These are phyloP conservation scores for Fonsecaea pugnacius DNA, from an alignment of 2,329 filamentous ascomycete species.

Conservation along the genomic window DNA sequence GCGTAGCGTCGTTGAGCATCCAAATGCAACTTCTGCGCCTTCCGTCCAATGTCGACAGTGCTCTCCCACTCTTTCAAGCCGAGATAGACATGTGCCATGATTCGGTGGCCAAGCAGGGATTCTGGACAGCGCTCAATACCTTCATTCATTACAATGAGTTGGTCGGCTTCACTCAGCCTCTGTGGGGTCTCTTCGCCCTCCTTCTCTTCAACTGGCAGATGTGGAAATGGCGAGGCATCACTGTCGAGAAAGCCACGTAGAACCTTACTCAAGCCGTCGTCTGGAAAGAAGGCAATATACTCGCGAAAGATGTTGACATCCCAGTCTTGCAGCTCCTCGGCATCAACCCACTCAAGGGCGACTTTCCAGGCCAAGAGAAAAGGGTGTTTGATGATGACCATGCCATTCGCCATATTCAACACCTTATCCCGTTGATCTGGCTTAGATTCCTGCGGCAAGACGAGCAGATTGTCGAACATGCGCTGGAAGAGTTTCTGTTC, in stretches of 20 bases:
- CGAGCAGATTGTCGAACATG: constrained; percentile 76
- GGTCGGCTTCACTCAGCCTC: constrained; percentile 74
- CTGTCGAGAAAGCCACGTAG: constrained; percentile 82
- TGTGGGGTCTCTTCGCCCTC: constrained; percentile 54
- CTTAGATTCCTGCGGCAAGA: constrained; percentile 71
- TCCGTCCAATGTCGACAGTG: constrained; percentile 71
- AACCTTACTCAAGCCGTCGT: constrained; percentile 79
- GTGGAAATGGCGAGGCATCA: constrained; percentile 79
- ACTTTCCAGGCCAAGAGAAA: constrained; percentile 91
- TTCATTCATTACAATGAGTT: constrained; percentile 78
- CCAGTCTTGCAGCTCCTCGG: constrained; percentile 73
- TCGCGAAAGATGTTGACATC: constrained; percentile 77
- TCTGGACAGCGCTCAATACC: constrained; percentile 66
- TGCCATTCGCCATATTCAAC: constrained; percentile 77
- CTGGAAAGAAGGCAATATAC: constrained; percentile 82
- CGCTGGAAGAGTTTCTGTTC: constrained; percentile 88
- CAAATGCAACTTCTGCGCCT: constrained; percentile 31
- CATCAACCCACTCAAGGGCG: constrained; percentile 84
- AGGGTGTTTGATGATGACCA: constrained; percentile 95
- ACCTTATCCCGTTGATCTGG: constrained; percentile 71
- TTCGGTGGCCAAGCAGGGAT: constrained; percentile 79
- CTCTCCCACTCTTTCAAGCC: constrained; percentile 83
- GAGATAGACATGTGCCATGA: constrained; percentile 83
- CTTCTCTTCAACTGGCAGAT: constrained; percentile 43
- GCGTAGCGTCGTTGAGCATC: constrained; percentile 62